A percentile compares a stretch with the other conserved stretches of the same genome.
phyloP scores from a whole-genome alignment of 2,329 filamentous ascomycete genomes.

The Periglandula ipomoeae region DNA sequence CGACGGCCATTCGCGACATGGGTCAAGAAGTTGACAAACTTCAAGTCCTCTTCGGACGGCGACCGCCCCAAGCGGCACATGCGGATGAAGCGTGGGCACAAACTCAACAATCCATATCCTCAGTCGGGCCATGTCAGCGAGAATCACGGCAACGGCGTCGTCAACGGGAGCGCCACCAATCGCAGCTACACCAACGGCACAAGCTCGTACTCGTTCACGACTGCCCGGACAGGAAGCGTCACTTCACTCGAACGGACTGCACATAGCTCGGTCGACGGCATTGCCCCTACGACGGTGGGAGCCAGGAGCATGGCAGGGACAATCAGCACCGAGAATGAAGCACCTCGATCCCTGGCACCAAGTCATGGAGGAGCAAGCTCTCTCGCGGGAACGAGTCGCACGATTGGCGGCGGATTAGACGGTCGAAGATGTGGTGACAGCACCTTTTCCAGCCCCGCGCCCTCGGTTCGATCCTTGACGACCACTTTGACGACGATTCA shows the following conservation, averaged over 20 bases:
- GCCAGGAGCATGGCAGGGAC: conserved; percentile 70
- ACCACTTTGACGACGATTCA: conserved; percentile 83
- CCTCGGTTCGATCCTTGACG: conserved; percentile 70
- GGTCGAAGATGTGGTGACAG: conserved; percentile 61
- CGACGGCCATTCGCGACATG: conserved; percentile 83
- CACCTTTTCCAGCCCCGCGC: conserved; percentile 76
- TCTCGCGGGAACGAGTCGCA: conserved; percentile 64
- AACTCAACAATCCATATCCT: conserved; percentile 87
- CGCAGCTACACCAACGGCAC: conserved; percentile 22
- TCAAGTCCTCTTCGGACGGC: conserved; percentile 65
- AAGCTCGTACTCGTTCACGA: conserved; percentile 48
- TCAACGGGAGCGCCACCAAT: conserved; percentile 12
- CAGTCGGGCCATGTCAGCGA: conserved; percentile 56
- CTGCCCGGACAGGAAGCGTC: conserved; percentile 42
- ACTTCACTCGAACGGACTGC: conserved; percentile 51
- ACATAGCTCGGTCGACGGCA: conserved; percentile 51
- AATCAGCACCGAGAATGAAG: conserved; percentile 74
- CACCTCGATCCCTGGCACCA: conserved; percentile 62
- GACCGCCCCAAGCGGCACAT: conserved; percentile 32
- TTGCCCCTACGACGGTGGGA: conserved; percentile 48
- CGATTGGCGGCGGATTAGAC: conserved; percentile 56
- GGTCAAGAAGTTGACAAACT: conserved; percentile 87
- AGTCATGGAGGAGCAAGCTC: conserved; percentile 58
- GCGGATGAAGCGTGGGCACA: conserved; percentile 46
- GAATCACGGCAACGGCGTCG: conserved; percentile 14